phyloP scores from a whole-genome alignment of 495 filamentous ascomycete genomes.

The Aspergillus diversus region DNA sequence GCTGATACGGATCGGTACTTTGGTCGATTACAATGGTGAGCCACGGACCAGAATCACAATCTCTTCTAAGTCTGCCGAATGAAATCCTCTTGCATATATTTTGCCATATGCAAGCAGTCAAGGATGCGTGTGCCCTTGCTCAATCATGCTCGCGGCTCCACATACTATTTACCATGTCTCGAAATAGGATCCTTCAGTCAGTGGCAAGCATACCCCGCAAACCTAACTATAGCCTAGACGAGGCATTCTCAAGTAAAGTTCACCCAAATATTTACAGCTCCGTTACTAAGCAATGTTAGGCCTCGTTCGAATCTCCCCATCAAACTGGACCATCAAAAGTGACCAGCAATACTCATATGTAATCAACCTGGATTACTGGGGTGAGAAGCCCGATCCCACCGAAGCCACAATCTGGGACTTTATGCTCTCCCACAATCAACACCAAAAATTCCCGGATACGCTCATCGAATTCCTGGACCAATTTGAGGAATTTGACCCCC shows the following conservation, averaged over 20 bases:
- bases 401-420: not conserved
- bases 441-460: not conserved
- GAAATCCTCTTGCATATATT: constrained; percentile 5
- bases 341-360: not conserved
- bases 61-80: constrained; percentile 5
- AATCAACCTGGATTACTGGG: not conserved
- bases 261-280: not conserved
- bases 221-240: not conserved
- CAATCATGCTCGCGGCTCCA: constrained; percentile 5
- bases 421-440: not conserved
- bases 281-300: not conserved
- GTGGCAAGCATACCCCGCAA: constrained; percentile 1
- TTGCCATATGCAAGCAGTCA: not conserved
- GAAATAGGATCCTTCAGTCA: constrained; percentile 5
- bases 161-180: not conserved
- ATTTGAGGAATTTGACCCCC: not conserved
- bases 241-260: not conserved
- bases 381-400: too few relatives aligned
- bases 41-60: not conserved
- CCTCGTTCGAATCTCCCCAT: constrained; percentile 4
- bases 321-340: constrained; percentile 2
- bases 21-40: too few relatives aligned
- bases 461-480: not conserved
- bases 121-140: constrained; percentile 1
- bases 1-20: too few relatives aligned